phyloP scores from a whole-genome alignment of 495 filamentous ascomycete genomes.

The Hyphodiscus hymeniophilus region DNA sequence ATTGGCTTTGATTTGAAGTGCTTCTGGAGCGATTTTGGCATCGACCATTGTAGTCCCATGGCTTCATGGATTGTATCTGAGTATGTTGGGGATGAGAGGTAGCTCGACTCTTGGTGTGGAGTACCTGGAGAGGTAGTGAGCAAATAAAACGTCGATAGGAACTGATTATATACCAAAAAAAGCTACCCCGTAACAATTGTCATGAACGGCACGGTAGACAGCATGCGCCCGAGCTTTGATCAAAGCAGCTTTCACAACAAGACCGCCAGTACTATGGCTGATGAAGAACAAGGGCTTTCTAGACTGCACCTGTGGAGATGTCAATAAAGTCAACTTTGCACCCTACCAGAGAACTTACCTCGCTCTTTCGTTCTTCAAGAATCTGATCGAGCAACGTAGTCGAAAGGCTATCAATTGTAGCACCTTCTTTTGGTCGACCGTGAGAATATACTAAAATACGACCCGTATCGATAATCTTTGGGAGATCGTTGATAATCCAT shows the following conservation, averaged over 20 bases:
- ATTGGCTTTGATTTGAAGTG: no score
- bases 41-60: no score
- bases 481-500: no score
- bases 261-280: conserved; percentile 31
- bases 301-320: no score
- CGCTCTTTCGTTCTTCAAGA: neutral
- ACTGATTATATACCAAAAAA: conserved; percentile 26
- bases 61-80: conserved; percentile 5
- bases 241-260: conserved; percentile 27
- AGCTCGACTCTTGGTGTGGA: conserved; percentile 43
- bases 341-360: neutral
- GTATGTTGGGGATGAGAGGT: conserved; percentile 37
- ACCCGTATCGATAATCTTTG: neutral
- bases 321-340: neutral
- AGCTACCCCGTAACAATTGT: conserved; percentile 38
- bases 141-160: neutral
- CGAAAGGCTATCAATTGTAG: neutral
- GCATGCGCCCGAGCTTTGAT: conserved; percentile 1
- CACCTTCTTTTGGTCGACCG: neutral
- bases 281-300: conserved; percentile 29
- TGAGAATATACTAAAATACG: neutral
- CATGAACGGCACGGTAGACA: conserved; percentile 17
- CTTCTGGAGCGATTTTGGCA: no score
- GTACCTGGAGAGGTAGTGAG: conserved; percentile 21
- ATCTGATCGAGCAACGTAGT: neutral